Evolutionary conservation across 495 filamentous ascomycete species (phyloP).

Genomic region (Cudoniella acicularis): DNA sequence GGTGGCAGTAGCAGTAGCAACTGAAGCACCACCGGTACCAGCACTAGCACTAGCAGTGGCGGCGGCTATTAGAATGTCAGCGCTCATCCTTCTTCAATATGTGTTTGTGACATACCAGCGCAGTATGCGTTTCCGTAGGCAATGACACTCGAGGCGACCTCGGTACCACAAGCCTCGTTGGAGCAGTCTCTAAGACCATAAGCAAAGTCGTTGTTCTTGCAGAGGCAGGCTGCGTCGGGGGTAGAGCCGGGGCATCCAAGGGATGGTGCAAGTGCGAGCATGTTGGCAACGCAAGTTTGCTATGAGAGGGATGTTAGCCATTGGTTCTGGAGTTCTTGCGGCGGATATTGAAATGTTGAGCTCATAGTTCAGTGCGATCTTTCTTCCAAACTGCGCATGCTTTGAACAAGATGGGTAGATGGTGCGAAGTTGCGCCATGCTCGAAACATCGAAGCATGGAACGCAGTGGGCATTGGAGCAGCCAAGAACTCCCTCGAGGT

Average conservation of each 20-base stretch:
- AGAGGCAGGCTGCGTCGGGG: slow-evolving; percentile 64
- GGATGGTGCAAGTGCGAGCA: slow-evolving; percentile 57
- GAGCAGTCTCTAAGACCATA: slow-evolving; percentile 82
- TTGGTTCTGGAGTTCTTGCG: slow-evolving; percentile 3
- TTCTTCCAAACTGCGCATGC: too few relatives aligned
- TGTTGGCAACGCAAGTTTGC: slow-evolving; percentile 70
- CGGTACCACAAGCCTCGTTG: slow-evolving; percentile 53
- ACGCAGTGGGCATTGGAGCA: too few relatives aligned
- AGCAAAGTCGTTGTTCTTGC: slow-evolving; percentile 61
- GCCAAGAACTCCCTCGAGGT: too few relatives aligned
- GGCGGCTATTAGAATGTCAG: not conserved
- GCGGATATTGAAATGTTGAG: too few relatives aligned
- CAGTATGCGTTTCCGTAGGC: slow-evolving; percentile 23
- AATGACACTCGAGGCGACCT: slow-evolving; percentile 19
- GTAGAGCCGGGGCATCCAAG: slow-evolving; percentile 60
- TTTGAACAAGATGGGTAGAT: too few relatives aligned
- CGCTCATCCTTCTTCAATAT: not conserved
- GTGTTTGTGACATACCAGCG: slow-evolving; percentile 1
- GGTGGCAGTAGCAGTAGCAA: slow-evolving; percentile 4
- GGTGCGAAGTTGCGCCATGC: too few relatives aligned
- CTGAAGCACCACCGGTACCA: slow-evolving; percentile 5
- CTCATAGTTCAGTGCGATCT: too few relatives aligned
- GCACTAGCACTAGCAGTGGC: slow-evolving; percentile 1
- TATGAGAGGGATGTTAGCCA: slow-evolving; percentile 30
- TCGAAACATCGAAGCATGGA: too few relatives aligned